Percentiles rank a stretch among this genome's conserved stretches.
phyloP scores from a whole-genome alignment of 2,329 filamentous ascomycete genomes.

The Cylindrodendrum hubeiense region DNA sequence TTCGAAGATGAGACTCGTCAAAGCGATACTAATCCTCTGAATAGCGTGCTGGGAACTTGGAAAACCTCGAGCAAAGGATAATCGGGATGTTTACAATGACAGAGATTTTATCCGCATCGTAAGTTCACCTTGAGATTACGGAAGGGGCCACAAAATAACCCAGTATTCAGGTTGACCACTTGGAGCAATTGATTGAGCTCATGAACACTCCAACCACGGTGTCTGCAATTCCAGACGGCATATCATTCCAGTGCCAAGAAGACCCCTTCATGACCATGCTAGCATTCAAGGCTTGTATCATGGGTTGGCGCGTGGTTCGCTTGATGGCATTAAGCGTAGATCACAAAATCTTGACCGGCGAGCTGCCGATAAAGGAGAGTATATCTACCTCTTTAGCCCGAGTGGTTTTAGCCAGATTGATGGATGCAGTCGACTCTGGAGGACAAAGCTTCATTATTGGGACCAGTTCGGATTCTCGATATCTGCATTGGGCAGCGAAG shows the following conservation, averaged over 20 bases:
- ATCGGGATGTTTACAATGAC: conserved; percentile 24
- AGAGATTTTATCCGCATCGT: conserved; percentile 24
- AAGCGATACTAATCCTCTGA: background rate
- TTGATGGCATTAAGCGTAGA: conserved; percentile 23
- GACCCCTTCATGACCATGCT: conserved; percentile 27
- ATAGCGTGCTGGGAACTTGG: conserved; percentile 24
- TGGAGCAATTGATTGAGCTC: conserved; percentile 21
- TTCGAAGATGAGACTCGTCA: fast-evolving
- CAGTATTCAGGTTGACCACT: conserved; percentile 10
- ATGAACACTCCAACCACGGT: conserved; percentile 8
- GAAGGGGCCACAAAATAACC: background rate
- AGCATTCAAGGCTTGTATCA: conserved; percentile 23
- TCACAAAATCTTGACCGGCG: conserved; percentile 4
- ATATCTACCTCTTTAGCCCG: conserved; percentile 11
- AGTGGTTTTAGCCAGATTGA: conserved; percentile 13
- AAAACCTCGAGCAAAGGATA: conserved; percentile 23
- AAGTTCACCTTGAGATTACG: background rate
- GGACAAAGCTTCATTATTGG: conserved; percentile 13
- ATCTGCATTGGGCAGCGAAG: conserved; percentile 19
- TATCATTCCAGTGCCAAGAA: conserved; percentile 8
- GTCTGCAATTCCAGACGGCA: background rate
- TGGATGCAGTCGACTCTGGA: conserved; percentile 19
- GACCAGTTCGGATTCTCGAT: conserved; percentile 9
- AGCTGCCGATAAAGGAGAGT: conserved; percentile 8
- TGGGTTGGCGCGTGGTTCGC: conserved; percentile 26